Percentiles rank a stretch among this genome's conserved stretches.
Conservation (phyloP, 164 flowering plant species). For the Kalanchoe fedtschenkoi region DNA sequence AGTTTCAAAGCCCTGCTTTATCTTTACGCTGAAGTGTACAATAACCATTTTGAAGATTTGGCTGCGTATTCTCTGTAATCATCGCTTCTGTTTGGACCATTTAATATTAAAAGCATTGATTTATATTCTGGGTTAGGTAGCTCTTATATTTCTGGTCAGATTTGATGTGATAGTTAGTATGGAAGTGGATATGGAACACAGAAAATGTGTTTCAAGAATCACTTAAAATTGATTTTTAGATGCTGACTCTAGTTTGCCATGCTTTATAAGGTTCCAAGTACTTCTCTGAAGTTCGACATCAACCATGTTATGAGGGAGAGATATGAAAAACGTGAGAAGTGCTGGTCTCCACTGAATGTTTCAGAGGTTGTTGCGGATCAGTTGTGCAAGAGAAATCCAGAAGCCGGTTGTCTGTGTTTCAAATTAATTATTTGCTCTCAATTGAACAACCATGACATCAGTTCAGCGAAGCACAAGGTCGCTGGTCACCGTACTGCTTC, state of each 20-base stretch:
- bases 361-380: conserved; percentile 49
- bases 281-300: conserved; percentile 39
- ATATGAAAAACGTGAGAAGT: conserved; percentile 29
- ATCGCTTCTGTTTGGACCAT: neutral
- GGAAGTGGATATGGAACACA: neutral
- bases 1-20: neutral
- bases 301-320: conserved; percentile 50
- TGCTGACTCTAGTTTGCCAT: conserved; percentile 1
- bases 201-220: neutral
- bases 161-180: neutral
- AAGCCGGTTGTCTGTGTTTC: conserved; percentile 72
- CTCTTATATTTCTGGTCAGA: neutral
- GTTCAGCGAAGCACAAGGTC: conserved; percentile 10
- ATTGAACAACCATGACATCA: conserved; percentile 11
- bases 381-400: conserved; percentile 43
- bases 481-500: conserved; percentile 19
- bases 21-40: no score
- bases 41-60: no score
- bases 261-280: conserved; percentile 34
- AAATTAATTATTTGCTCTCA: conserved; percentile 55
- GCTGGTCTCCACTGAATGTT: conserved; percentile 72
- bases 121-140: neutral
- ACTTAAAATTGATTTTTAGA: neutral
- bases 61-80: no score
- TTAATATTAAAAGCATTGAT: neutral